Percentiles rank a stretch among this genome's conserved stretches.
These are phyloP conservation scores for Syzygium malaccense DNA, from an alignment of 441 rosid species.

Conservation along the genomic window DNA sequence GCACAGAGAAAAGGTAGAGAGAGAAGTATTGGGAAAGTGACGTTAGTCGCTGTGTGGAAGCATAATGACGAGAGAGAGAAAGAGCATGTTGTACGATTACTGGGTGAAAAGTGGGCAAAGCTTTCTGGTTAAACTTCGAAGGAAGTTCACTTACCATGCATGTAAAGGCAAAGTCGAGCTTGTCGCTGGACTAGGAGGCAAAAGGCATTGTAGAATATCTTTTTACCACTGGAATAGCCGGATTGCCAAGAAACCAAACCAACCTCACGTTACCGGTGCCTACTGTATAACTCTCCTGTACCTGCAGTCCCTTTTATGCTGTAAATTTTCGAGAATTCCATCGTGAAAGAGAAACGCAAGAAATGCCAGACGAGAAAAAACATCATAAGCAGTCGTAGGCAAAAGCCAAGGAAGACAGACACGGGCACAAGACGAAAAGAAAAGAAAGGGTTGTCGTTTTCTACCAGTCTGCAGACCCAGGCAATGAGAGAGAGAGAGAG, in stretches of 20 bases:
- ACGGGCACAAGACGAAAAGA: neutral
- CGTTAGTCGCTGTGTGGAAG: neutral
- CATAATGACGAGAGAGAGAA: neutral
- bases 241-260: neutral
- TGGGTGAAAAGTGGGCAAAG: neutral
- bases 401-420: neutral
- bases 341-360: neutral
- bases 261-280: neutral
- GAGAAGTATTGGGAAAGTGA: neutral
- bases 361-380: neutral
- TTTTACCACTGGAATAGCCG: neutral
- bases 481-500: too few relatives aligned
- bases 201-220: slow-evolving; percentile 9
- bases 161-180: slow-evolving; percentile 27
- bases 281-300: neutral
- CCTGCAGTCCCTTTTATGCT: neutral
- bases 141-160: slow-evolving; percentile 39
- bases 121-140: neutral
- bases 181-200: slow-evolving; percentile 45
- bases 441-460: neutral
- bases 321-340: neutral
- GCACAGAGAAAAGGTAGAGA: neutral
- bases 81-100: neutral
- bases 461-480: neutral
- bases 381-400: neutral